Conservation (phyloP, 2,329 filamentous ascomycete genomes). For the Epichloe uncinata region DNA sequence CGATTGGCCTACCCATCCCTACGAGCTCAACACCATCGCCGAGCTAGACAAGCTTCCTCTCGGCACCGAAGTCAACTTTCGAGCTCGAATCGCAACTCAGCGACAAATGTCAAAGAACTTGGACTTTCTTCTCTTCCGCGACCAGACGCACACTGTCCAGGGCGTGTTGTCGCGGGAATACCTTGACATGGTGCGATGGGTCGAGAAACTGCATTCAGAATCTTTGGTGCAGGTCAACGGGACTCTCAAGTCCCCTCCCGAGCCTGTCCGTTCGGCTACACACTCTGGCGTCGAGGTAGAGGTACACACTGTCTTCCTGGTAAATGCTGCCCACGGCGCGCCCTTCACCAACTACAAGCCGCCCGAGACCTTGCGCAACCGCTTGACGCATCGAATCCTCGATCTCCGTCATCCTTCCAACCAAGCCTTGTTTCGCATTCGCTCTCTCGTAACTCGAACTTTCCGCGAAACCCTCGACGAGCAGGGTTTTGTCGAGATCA, state of each 20-base stretch:
- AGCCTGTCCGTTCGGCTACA: slow-evolving; percentile 61
- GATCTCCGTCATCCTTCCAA: slow-evolving; percentile 77
- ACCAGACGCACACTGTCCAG: slow-evolving; percentile 73
- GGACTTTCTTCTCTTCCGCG: slow-evolving; percentile 75
- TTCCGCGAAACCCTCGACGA: slow-evolving; percentile 67
- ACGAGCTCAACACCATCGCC: slow-evolving; percentile 25
- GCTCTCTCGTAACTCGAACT: slow-evolving; percentile 63
- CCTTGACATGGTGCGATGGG: slow-evolving; percentile 74
- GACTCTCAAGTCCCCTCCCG: slow-evolving; percentile 56
- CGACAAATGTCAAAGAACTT: slow-evolving; percentile 70
- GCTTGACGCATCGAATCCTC: slow-evolving; percentile 65
- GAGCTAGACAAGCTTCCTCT: slow-evolving; percentile 24
- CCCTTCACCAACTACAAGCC: slow-evolving; percentile 47
- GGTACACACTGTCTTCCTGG: slow-evolving; percentile 41
- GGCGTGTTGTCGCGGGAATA: slow-evolving; percentile 49
- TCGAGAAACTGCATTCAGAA: slow-evolving; percentile 67
- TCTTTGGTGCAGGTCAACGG: slow-evolving; percentile 67
- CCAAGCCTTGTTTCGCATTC: slow-evolving; percentile 78
- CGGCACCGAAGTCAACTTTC: slow-evolving; percentile 27
- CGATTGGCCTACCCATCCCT: slow-evolving; percentile 26
- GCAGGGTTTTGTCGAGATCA: slow-evolving; percentile 82
- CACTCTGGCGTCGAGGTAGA: slow-evolving; percentile 66
- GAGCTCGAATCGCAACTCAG: slow-evolving; percentile 42
- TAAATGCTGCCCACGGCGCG: slow-evolving; percentile 35
- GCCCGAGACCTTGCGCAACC: slow-evolving; percentile 51